Conservation (phyloP, 148 eudicot genomes). For the Polygonum maritimum region DNA sequence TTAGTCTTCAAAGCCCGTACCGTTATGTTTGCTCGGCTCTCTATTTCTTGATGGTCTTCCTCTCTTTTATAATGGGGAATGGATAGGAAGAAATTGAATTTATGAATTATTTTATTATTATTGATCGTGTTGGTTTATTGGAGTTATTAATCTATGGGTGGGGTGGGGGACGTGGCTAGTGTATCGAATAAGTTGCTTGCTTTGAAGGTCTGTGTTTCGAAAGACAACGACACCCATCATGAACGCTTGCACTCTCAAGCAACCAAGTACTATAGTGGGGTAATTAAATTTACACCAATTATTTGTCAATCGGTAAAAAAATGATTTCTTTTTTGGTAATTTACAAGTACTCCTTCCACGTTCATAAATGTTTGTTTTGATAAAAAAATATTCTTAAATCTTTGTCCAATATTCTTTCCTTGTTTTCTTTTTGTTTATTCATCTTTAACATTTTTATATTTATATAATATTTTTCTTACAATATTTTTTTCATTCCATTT, state of each 20-base stretch:
- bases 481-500: too few relatives aligned
- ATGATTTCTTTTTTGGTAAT: too few relatives aligned
- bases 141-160: not conserved
- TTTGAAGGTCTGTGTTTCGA: not conserved
- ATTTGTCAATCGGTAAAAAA: too few relatives aligned
- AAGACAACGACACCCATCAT: not conserved
- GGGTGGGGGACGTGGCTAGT: not conserved
- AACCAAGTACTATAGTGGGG: not conserved
- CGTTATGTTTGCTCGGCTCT: not conserved
- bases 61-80: not conserved
- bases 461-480: too few relatives aligned
- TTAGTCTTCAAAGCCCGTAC: not conserved
- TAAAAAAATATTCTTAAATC: too few relatives aligned
- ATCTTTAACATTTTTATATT: too few relatives aligned
- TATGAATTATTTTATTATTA: not conserved
- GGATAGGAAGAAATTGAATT: not conserved
- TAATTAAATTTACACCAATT: too few relatives aligned
- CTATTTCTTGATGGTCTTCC: not conserved
- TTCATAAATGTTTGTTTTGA: too few relatives aligned
- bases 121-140: not conserved
- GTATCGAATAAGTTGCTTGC: not conserved
- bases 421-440: too few relatives aligned
- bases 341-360: too few relatives aligned
- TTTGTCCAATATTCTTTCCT: too few relatives aligned
- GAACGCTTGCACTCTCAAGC: slow-evolving; percentile 4